Base-by-base conservation (phyloP, 495 filamentous ascomycete species). In the Aspergillus affinis region DNA sequence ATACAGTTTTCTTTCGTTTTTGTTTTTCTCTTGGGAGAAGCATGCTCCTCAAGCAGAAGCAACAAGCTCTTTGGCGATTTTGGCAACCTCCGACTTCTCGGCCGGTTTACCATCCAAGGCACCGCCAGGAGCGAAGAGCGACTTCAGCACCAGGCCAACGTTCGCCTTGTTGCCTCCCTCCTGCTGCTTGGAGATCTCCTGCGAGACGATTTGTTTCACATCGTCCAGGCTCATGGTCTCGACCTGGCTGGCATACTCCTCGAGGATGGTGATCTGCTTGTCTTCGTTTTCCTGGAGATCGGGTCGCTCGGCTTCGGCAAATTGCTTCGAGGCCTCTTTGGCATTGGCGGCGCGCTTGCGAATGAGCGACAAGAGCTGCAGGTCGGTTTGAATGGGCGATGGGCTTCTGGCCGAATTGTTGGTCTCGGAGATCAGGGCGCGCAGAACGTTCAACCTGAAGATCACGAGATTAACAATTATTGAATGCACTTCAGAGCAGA, bases 381-480 rank as follows among this genome's bases (percentile, higher is more conserved):
- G 71, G 65, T 88, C 84, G 27, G 81, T 83, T 51, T 77, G 72
- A 27, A 87, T 82, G 9, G 84, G 85, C 13, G 73, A 79, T 20
- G 78, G 62, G 18, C 85, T 82, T 72, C 88, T 89, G 48, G 81
- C 78, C 10, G 82, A 75, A 61, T 86, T 87, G 58, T 85, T 88
- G 57, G 83, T 81, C 59, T 87, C 84, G 51, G 86, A 81, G 47
- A 88, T 79, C 54, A 88, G 58, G 45, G 79, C 73, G 48, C 85
- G 82, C 18, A 90, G 75, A 27, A 88, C 85, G 62, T 83, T 81
- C 15, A 83, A 63, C 60, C 81, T 84, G 47, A 21, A 36, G 23
- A 9, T 17, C n/a, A 12, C 6, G 30, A 21, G 12, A 6, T n/a
- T 29, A 48, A 13, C 18, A 5, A 53, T 9, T 27, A 6, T 20